Evolutionary conservation across 2,329 filamentous ascomycete genomes (phyloP).

Genomic region (Fusarium tupiense): DNA sequence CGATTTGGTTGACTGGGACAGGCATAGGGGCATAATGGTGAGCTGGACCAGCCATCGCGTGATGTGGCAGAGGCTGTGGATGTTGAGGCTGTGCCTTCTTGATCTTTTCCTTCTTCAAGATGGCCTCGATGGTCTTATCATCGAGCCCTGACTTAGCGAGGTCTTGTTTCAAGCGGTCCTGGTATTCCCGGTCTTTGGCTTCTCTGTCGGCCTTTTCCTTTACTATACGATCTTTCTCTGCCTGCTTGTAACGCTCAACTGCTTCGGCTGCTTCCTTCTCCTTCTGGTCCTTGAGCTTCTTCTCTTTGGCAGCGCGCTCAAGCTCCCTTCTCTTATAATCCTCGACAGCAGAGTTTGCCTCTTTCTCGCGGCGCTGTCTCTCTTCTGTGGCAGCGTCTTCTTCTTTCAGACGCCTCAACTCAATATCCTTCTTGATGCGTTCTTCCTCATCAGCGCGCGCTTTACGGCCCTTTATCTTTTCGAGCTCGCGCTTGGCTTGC

Average conservation of each 20-base stretch:
- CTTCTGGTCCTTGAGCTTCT: slow-evolving; percentile 57
- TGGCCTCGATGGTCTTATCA: slow-evolving; percentile 67
- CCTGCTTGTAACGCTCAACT: slow-evolving; percentile 61
- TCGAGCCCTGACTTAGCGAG: slow-evolving; percentile 67
- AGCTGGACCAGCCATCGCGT: slow-evolving; percentile 6
- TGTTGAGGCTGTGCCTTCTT: slow-evolving; percentile 43
- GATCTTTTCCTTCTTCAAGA: slow-evolving; percentile 66
- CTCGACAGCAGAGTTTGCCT: slow-evolving; percentile 62
- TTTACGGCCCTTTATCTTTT: slow-evolving; percentile 57
- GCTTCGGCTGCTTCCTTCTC: slow-evolving; percentile 62
- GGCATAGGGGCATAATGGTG: background rate
- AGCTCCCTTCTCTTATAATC: slow-evolving; percentile 61
- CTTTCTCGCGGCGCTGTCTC: slow-evolving; percentile 52
- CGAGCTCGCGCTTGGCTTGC: slow-evolving; percentile 59
- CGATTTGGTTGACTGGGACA: slow-evolving; percentile 6
- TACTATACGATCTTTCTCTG: slow-evolving; percentile 55
- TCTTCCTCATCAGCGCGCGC: slow-evolving; percentile 60
- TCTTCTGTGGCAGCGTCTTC: slow-evolving; percentile 52
- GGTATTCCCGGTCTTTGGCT: slow-evolving; percentile 56
- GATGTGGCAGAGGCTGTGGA: slow-evolving; percentile 11
- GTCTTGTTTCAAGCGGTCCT: slow-evolving; percentile 65
- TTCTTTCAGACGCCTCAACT: slow-evolving; percentile 61
- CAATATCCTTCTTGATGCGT: slow-evolving; percentile 62
- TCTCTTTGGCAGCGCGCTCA: slow-evolving; percentile 55
- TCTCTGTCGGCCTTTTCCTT: slow-evolving; percentile 60